Evolutionary conservation across 164 flowering plant species (phyloP).

Genomic region (Stephania cephalantha): DNA sequence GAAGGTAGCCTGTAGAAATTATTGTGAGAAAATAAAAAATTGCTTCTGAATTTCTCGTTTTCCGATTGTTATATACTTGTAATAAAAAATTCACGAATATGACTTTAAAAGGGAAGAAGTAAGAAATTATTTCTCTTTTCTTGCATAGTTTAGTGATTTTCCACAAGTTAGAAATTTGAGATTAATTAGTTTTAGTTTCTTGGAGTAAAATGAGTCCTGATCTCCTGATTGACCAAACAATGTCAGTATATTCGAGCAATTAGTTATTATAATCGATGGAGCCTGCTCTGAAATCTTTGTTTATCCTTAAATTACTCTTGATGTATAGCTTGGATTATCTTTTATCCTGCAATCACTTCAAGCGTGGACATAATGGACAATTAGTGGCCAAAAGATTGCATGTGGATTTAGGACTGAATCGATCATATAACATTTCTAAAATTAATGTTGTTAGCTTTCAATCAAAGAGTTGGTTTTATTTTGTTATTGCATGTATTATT

Average conservation of each 20-base stretch:
- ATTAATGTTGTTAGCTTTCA: not conserved
- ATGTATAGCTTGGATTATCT: not conserved
- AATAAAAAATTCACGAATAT: too few species aligned
- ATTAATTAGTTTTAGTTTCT: too few species aligned
- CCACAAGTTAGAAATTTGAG: not conserved
- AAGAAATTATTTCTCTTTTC: too few species aligned
- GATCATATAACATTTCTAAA: not conserved
- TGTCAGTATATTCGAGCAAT: too few species aligned
- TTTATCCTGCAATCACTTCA: not conserved
- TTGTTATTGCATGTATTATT: not conserved
- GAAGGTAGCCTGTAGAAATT: not conserved
- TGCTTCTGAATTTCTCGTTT: not conserved
- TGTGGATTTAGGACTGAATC: not conserved
- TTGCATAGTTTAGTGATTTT: not conserved
- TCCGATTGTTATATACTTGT: not conserved
- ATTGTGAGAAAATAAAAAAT: not conserved
- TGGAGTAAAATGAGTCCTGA: not conserved
- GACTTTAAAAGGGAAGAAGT: too few species aligned
- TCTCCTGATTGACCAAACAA: not conserved
- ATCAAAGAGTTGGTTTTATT: not conserved
- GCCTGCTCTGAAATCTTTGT: not conserved
- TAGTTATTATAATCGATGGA: not conserved
- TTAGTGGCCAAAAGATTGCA: not conserved
- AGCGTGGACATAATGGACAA: not conserved
- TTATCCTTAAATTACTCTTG: not conserved